These are phyloP conservation scores for Gossypium arboreum DNA, from an alignment of 345 rosid genomes.

Conservation along the genomic window DNA sequence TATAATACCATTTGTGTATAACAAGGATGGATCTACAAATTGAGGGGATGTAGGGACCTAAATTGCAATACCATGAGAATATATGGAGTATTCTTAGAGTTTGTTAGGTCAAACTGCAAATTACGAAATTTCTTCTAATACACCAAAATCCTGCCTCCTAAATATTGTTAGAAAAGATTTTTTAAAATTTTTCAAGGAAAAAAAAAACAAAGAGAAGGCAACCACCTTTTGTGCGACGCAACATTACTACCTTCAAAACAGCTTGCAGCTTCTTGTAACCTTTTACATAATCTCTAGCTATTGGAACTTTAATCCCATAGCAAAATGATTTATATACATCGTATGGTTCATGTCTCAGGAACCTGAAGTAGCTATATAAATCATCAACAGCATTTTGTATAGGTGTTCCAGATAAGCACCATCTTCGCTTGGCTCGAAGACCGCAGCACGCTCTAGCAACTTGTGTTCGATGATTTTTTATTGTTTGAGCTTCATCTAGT, in stretches of 20 bases:
- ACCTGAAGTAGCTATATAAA: slow-evolving; percentile 93
- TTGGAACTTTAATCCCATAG: slow-evolving; percentile 59
- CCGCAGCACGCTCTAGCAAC: slow-evolving; percentile 96
- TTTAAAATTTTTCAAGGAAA: neutral
- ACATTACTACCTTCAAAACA: slow-evolving; percentile 78
- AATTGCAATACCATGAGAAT: neutral
- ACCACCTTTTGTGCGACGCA: slow-evolving; percentile 95
- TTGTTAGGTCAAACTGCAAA: neutral
- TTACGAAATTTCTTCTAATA: neutral
- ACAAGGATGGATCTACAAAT: neutral
- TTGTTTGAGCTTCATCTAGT: slow-evolving; percentile 97
- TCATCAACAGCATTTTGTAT: slow-evolving; percentile 90
- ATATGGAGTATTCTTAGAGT: neutral
- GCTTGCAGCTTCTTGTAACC: slow-evolving; percentile 97
- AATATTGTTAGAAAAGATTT: slow-evolving; percentile 12
- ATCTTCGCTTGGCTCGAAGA: slow-evolving; percentile 89
- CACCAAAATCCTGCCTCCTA: slow-evolving; percentile 6
- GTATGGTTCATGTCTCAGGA: slow-evolving; percentile 86
- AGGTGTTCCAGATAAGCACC: slow-evolving; percentile 99
- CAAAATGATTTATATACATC: slow-evolving; percentile 61
- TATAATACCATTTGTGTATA: neutral
- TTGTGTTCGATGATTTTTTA: slow-evolving; percentile 93
- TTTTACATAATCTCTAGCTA: slow-evolving; percentile 57
- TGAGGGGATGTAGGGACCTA: neutral
- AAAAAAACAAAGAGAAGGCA: slow-evolving; percentile 5